Evolutionary conservation across 2,329 filamentous ascomycete species (phyloP), one percentile per base, ranked within the genome.

Genomic region (Dactylellina drechsleri): DNA sequence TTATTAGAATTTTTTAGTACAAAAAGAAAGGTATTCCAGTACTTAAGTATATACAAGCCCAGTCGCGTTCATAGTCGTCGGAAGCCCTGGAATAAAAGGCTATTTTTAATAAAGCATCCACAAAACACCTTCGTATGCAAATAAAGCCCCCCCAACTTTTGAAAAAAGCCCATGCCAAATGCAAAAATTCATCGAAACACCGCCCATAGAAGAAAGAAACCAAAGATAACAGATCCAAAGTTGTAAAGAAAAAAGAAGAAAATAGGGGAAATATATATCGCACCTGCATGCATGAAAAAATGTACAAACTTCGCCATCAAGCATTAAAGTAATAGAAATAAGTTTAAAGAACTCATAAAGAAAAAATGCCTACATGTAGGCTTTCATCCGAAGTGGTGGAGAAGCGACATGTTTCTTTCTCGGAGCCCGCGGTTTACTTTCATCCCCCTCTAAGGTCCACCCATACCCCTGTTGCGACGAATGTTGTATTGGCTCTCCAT

Each of bases 191-290:
- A 10, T 43, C 43, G 41, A 47, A 70, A 49, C 60, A 71, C 54
- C 59, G 23, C 52, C 50, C 71, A 79, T 72, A 79, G 78, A 72
- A 79, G 76, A 80, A 78, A 78, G 56, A 66, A 43, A 67, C 64
- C 71, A 73, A 31, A 66, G 74, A 64, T 57, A 58, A 64, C 13
- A 60, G 36, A 67, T 50, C 49, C 40, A 20, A 70, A 77, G 76
- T 61, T 77, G 64, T 77, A 18, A 40, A 59, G 26, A 49, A 52
- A 47, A 56, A 59, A 40, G 65, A 28, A 76, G 52, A 62, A 54
- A 23, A 28, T 64, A 66, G 40, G 47, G 43, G 23, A 61, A 62
- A 15, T 57, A 56, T 54, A 8, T 16, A 78, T 81, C 82, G 79
- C 79, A 81, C n/a, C 77, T 60, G 61, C 80, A 77, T 41, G 81